Evolutionary conservation across 345 rosid genomes (phyloP), one percentile per base, ranked within the genome.

Genomic region (Eucalyptus curtisii): DNA sequence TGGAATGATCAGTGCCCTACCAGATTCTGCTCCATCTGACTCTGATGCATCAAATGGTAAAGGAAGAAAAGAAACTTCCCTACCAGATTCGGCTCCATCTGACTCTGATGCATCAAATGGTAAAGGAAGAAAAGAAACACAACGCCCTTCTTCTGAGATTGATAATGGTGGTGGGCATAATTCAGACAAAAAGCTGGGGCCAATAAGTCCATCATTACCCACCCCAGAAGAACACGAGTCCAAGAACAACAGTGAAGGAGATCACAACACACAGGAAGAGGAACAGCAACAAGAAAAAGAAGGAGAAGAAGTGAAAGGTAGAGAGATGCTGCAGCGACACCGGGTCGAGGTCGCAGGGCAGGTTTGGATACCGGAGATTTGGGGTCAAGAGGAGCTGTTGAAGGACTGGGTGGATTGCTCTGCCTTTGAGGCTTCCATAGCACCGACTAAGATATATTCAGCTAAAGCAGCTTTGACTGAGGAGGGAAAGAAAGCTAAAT

Each of bases 301-400:
- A 76, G 84, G 13, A 76, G 82, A 37, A 76, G 84, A 40, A 40
- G 88, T 22, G 31, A 66, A 55, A 49, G 93, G 91, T n/a, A 87
- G 91, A 15, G 93, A 92, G 86, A 91, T 93, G 88, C 66, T 92
- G 87, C 90, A 90, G 90, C 91, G 90, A 86, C 92, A 92, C 49
- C 87, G 91, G 80, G 30, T 52, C 45, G 95, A 93, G 57, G 92
- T 95, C 40, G 96, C 97, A 2, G 98, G 97, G 15, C 90, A 90
- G 86, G 98, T 96, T 87, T 95, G 97, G 98, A 96, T 96, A 37
- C 98, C 99, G 12, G 99, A 97, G 30, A 93, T 92, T 88, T 96
- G 98, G 99, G 99, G 98, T 12, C 98, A 97, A 88, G 99, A 97
- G 87, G 94, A 94, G 81, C 90, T 95, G 80, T 91, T 97, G 88